A percentile compares a stretch with the other conserved stretches of the same genome.
Conservation (phyloP, 345 rosid species). For the thale cress (Arabidopsis thaliana) region TAIR10.1 NC_003076.8:3870501-3871000, state of each 20-base stretch:
- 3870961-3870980: slow-evolving; percentile 98
- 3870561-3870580: slow-evolving; percentile 93
- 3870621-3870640: slow-evolving; percentile 86
- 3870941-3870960: slow-evolving; percentile 88
- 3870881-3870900: slow-evolving; percentile 16
- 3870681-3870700: neutral
- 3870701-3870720: slow-evolving; percentile 18
- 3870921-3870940: slow-evolving; percentile 98
- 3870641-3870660: slow-evolving; percentile 24
- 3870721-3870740: slow-evolving; percentile 58
- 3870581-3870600: slow-evolving; percentile 89
- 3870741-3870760: slow-evolving; percentile 91
- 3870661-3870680: slow-evolving; percentile 24
- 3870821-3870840: slow-evolving; percentile 67
- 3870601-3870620: slow-evolving; percentile 95
- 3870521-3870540: slow-evolving; percentile 12
- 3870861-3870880: slow-evolving; percentile 32
- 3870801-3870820: slow-evolving; percentile 90
- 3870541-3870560: slow-evolving; percentile 60
- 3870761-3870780: slow-evolving; percentile 92
- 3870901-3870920: slow-evolving; percentile 43
- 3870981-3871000: slow-evolving; percentile 94
- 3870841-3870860: slow-evolving; percentile 26
- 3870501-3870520: slow-evolving; percentile 13
- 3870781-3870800: slow-evolving; percentile 91